A percentile compares a stretch with the other conserved stretches of the same genome.
Conservation (phyloP, 23 red algal genomes). For the Gracilariopsis chorda region DNA sequence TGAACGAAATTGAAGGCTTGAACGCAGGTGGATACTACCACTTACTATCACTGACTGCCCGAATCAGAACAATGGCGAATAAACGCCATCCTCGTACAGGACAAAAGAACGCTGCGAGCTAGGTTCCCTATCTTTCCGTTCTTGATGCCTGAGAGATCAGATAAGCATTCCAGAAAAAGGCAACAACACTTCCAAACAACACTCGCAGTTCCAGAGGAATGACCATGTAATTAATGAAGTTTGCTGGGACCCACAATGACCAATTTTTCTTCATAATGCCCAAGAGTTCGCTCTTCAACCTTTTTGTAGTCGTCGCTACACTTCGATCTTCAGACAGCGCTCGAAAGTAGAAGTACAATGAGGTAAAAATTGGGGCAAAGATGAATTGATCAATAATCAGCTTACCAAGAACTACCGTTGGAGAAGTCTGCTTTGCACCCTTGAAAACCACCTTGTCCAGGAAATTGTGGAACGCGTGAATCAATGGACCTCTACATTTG, state of each 20-base stretch:
- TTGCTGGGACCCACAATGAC: constrained; percentile 89
- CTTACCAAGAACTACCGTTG: constrained; percentile 76
- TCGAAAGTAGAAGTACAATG: constrained; percentile 78
- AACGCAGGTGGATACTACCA: too few species aligned
- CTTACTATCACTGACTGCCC: too few species aligned
- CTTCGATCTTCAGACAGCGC: constrained; percentile 58
- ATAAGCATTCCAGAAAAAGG: constrained; percentile 54
- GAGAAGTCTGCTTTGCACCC: constrained; percentile 28
- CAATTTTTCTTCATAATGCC: constrained; percentile 85
- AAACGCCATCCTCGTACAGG: too few species aligned
- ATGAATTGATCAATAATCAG: constrained; percentile 85
- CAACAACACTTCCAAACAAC: constrained; percentile 58
- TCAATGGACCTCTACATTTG: constrained; percentile 70
- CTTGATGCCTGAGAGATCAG: constrained; percentile 18
- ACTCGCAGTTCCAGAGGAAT: constrained; percentile 88
- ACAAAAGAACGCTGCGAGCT: too few species aligned
- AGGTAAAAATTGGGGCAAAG: constrained; percentile 86
- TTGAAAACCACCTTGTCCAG: constrained; percentile 80
- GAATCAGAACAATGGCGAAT: too few species aligned
- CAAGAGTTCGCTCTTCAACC: constrained; percentile 60
- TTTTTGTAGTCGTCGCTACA: constrained; percentile 23
- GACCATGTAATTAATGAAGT: constrained; percentile 80
- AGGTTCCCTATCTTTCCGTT: neutral
- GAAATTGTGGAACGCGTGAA: constrained; percentile 90
- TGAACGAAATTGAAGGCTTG: too few species aligned